Percentiles rank a stretch among this genome's conserved stretches.
phyloP scores from a whole-genome alignment of 495 filamentous ascomycete species.

The Xylona heveae region DNA sequence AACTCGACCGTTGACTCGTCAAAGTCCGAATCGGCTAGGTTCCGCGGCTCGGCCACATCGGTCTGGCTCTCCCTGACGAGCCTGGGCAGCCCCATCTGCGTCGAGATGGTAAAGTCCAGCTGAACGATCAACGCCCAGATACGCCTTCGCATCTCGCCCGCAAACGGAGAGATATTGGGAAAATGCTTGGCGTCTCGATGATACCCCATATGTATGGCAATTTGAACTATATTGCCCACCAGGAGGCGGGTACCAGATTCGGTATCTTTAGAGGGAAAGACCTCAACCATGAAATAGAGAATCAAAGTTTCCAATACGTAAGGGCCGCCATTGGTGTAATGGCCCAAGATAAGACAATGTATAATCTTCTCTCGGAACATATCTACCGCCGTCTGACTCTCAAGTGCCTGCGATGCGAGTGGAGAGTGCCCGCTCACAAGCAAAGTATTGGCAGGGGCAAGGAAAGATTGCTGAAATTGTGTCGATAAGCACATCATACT shows the following conservation, averaged over 20 bases:
- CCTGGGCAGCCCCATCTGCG: background rate
- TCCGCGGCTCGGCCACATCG: conserved; percentile 7
- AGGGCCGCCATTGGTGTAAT: background rate
- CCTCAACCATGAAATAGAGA: background rate
- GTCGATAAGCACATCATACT: conserved; percentile 11
- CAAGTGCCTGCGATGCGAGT: conserved; percentile 1
- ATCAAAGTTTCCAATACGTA: background rate
- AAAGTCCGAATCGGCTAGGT: conserved; percentile 22
- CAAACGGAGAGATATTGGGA: background rate
- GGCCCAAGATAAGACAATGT: conserved; percentile 15
- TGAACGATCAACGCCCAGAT: background rate
- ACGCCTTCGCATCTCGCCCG: background rate
- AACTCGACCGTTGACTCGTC: conserved; percentile 15
- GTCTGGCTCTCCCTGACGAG: background rate
- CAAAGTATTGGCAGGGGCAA: background rate
- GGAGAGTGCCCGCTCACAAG: background rate
- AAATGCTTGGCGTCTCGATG: background rate
- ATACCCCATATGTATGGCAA: background rate
- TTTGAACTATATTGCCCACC: background rate
- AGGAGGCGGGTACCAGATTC: background rate
- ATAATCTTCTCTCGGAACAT: conserved; percentile 14
- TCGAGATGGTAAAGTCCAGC: background rate
- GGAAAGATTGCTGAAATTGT: conserved; percentile 6
- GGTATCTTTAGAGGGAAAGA: background rate
- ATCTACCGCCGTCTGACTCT: conserved; percentile 2